Conservation (phyloP, 345 rosid genomes). For the Cardamine resedifolia region DNA sequence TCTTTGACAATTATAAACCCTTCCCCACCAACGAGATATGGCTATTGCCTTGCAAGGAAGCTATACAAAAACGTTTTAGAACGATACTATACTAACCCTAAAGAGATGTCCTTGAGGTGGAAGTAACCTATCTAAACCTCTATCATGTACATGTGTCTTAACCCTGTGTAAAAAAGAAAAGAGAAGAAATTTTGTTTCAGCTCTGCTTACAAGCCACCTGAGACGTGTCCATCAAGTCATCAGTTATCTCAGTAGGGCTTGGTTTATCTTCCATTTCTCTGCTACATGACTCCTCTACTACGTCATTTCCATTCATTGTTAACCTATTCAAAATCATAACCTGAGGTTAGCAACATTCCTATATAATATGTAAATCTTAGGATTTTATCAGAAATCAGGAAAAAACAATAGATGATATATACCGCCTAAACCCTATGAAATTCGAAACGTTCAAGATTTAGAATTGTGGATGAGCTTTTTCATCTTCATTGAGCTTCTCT, state of each 20-base stretch:
- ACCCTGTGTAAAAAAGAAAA: background rate
- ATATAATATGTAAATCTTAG: no score
- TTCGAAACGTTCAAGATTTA: no score
- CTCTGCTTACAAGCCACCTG: background rate
- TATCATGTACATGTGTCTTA: background rate
- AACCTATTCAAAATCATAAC: no score
- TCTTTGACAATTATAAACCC: background rate
- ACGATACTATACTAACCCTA: background rate
- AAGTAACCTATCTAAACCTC: background rate
- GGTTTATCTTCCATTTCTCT: no score
- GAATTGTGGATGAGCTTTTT: background rate
- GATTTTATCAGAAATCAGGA: no score
- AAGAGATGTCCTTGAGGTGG: background rate
- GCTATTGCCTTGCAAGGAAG: slow-evolving; percentile 7
- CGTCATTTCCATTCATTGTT: no score
- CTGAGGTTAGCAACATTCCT: no score
- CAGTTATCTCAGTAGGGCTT: background rate
- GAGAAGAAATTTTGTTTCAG: background rate
- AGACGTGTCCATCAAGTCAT: background rate
- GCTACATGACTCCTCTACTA: no score
- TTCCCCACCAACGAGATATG: background rate
- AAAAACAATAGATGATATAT: no score
- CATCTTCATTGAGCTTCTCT: no score
- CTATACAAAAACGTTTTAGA: background rate
- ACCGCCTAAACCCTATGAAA: background rate